Percentiles rank a stretch among this genome's conserved stretches.
These are phyloP conservation scores for Neurospora tetrasperma DNA, from an alignment of 495 filamentous ascomycete genomes.

Conservation along the genomic window DNA sequence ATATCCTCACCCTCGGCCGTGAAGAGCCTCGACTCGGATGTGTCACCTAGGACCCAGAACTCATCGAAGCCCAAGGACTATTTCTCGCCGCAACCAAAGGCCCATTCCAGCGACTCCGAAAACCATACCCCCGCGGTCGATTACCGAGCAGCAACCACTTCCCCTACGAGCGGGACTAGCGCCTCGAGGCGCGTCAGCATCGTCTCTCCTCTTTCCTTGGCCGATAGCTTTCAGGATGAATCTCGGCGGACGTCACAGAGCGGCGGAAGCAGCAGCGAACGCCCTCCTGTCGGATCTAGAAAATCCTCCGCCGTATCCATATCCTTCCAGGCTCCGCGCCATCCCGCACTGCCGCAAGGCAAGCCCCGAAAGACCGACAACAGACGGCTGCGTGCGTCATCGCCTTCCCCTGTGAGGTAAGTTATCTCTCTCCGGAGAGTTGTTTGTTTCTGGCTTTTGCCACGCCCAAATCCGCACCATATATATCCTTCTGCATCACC, in stretches of 20 bases:
- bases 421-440: slow-evolving; percentile 11
- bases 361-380: slow-evolving; percentile 32
- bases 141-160: background rate
- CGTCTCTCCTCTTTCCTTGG: slow-evolving; percentile 10
- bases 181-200: slow-evolving; percentile 17
- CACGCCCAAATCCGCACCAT: slow-evolving; percentile 7
- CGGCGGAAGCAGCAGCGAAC: slow-evolving; percentile 9
- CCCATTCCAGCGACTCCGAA: background rate
- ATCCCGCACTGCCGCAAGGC: slow-evolving; percentile 37
- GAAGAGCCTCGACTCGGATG: slow-evolving; percentile 29
- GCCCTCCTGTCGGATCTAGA: slow-evolving; percentile 18
- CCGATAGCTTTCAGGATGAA: slow-evolving; percentile 9
- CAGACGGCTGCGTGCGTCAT: slow-evolving; percentile 31
- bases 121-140: background rate
- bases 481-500: slow-evolving; percentile 1
- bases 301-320: slow-evolving; percentile 36
- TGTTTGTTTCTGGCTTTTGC: background rate
- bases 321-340: slow-evolving; percentile 28
- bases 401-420: slow-evolving; percentile 38
- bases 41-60: slow-evolving; percentile 29
- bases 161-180: slow-evolving; percentile 7
- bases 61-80: slow-evolving; percentile 24
- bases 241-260: slow-evolving; percentile 17
- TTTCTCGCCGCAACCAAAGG: slow-evolving; percentile 15
- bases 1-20: slow-evolving; percentile 13